Evolutionary conservation across 2,329 filamentous ascomycete species (phyloP).

Genomic region (Arthrobotrys entomopaga): DNA sequence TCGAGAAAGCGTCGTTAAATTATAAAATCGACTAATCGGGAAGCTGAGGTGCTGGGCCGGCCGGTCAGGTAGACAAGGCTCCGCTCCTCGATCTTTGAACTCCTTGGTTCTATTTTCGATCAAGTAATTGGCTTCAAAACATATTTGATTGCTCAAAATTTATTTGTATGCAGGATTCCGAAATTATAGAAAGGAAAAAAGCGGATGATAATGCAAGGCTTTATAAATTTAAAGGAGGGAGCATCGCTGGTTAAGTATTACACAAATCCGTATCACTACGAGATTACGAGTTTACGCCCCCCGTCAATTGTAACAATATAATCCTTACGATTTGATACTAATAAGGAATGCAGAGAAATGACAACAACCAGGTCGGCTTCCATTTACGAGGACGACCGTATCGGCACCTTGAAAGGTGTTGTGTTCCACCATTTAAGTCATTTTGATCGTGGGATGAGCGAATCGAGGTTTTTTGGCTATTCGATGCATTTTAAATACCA

Average conservation of each 20-base stretch:
- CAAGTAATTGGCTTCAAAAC: not conserved
- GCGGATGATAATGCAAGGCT: too few species aligned
- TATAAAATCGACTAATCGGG: not conserved
- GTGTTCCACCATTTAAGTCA: slow-evolving; percentile 23
- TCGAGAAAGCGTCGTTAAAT: too few species aligned
- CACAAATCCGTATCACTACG: not conserved
- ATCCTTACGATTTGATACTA: slow-evolving; percentile 28
- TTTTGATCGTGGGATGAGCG: not conserved
- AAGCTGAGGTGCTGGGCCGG: not conserved
- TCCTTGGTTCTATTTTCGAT: not conserved
- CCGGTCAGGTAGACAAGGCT: not conserved
- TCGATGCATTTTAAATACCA: too few species aligned
- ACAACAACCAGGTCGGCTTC: slow-evolving; percentile 4
- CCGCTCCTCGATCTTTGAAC: not conserved
- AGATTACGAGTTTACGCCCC: not conserved
- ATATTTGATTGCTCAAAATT: not conserved
- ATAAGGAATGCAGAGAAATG: slow-evolving; percentile 34
- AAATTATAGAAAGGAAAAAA: not conserved
- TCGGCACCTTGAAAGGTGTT: slow-evolving; percentile 19
- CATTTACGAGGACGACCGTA: slow-evolving; percentile 19
- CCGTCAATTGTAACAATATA: not conserved
- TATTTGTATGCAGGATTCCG: not conserved
- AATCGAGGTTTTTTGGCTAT: not conserved
- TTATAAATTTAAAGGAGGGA: not conserved
- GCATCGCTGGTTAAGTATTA: slow-evolving; percentile 22